A percentile compares a stretch with the other conserved stretches of the same genome.
Conservation (phyloP, 257 asterid genomes). For the Plantago major region DNA sequence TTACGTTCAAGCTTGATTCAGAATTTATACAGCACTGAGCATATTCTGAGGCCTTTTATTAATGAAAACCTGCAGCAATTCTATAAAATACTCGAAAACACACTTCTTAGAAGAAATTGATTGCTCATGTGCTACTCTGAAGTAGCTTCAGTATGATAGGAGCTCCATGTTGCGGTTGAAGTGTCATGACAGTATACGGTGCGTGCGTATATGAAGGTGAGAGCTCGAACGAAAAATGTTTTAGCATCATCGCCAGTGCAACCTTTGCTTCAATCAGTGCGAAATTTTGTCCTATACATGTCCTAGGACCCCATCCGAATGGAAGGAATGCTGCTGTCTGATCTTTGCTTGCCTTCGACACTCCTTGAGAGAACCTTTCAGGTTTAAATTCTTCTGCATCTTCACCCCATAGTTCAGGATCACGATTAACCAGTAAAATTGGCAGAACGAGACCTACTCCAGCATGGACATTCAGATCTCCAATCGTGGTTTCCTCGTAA, state of each 20-base stretch:
- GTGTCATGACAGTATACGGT: slow-evolving; percentile 44
- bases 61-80: neutral
- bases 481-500: slow-evolving; percentile 34
- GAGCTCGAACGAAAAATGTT: slow-evolving; percentile 38
- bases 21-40: too few relatives aligned
- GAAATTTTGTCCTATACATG: slow-evolving; percentile 52
- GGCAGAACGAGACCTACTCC: slow-evolving; percentile 44
- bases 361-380: slow-evolving; percentile 43
- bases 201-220: slow-evolving; percentile 53
- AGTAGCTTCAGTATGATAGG: slow-evolving; percentile 25
- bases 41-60: neutral
- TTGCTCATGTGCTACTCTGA: neutral
- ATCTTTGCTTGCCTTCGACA: slow-evolving; percentile 40
- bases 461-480: slow-evolving; percentile 32
- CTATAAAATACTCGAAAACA: neutral
- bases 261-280: slow-evolving; percentile 45
- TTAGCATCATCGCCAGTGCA: slow-evolving; percentile 40
- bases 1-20: too few relatives aligned
- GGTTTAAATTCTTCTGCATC: slow-evolving; percentile 52
- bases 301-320: slow-evolving; percentile 56
- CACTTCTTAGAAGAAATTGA: neutral
- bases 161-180: slow-evolving; percentile 63
- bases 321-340: slow-evolving; percentile 43
- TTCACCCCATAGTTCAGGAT: slow-evolving; percentile 50
- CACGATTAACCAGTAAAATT: slow-evolving; percentile 36